Percentiles rank a stretch among this genome's conserved stretches.
Conservation (phyloP, 2,329 filamentous ascomycete species). For the Emmonsiellopsis sp. region DNA sequence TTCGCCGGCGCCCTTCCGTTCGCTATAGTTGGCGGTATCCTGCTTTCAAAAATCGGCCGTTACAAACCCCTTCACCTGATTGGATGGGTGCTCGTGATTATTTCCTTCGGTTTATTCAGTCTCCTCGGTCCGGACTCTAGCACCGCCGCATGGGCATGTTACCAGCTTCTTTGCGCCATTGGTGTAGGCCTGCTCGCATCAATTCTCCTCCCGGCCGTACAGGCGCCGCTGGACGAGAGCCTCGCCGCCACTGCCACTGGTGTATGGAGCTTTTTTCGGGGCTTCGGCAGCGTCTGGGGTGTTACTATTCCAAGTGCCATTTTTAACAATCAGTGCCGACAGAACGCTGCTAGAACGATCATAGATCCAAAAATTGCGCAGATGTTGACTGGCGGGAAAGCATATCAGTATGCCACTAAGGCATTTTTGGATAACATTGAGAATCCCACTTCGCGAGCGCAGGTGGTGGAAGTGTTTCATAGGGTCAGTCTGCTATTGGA, state of each 20-base stretch:
- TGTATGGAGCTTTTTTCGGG: conserved; percentile 22
- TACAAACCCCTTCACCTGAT: conserved; percentile 27
- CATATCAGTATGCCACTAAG: conserved; percentile 1
- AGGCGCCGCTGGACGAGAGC: conserved; percentile 25
- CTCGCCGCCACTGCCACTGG: conserved; percentile 21
- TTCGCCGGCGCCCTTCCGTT: conserved; percentile 18
- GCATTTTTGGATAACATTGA: neutral
- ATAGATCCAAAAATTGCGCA: neutral
- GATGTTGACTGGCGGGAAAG: neutral
- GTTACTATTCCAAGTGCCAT: conserved; percentile 21
- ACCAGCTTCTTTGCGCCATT: conserved; percentile 33
- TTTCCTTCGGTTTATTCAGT: conserved; percentile 36
- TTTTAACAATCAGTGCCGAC: conserved; percentile 22
- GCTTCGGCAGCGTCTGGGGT: conserved; percentile 26
- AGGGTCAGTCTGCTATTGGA: conserved; percentile 4
- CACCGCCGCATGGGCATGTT: conserved; percentile 33
- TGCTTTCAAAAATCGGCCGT: conserved; percentile 15
- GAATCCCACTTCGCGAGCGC: neutral
- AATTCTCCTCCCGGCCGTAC: conserved; percentile 36
- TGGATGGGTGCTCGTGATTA: conserved; percentile 29
- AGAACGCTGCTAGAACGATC: conserved; percentile 6
- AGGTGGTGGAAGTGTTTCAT: conserved; percentile 27
- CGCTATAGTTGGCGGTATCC: conserved; percentile 13
- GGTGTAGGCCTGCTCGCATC: conserved; percentile 38
- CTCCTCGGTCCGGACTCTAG: conserved; percentile 30